These are phyloP conservation scores for Aquilaria yunnanensis DNA, from an alignment of 345 rosid genomes.

Conservation along the genomic window DNA sequence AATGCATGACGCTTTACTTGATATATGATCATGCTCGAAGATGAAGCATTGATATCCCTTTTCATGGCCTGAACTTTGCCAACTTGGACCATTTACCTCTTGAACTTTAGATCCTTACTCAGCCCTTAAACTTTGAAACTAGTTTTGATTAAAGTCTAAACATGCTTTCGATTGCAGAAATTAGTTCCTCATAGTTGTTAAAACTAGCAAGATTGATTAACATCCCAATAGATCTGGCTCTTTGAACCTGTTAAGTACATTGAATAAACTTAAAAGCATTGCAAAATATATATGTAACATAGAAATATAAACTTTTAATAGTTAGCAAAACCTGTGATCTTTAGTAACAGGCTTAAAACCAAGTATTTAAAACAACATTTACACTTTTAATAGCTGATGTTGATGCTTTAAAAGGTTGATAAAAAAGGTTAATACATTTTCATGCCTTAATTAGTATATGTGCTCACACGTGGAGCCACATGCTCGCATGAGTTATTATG, in stretches of 20 bases:
- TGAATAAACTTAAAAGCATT: background rate
- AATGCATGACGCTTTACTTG: too few species aligned
- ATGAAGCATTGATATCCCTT: too few species aligned
- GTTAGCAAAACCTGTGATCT: too few species aligned
- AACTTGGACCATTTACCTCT: too few species aligned
- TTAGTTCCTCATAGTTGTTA: slow-evolving; percentile 71
- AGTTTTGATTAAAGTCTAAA: slow-evolving; percentile 40
- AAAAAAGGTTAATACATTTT: background rate
- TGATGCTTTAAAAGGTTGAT: background rate
- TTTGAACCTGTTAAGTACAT: slow-evolving; percentile 65
- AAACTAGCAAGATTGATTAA: slow-evolving; percentile 88
- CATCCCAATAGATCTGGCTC: slow-evolving; percentile 93
- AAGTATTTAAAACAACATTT: too few species aligned
- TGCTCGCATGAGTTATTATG: slow-evolving; percentile 75
- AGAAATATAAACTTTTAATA: background rate
- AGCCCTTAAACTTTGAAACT: too few species aligned
- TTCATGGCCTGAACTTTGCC: too few species aligned
- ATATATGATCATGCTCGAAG: too few species aligned
- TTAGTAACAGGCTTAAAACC: too few species aligned
- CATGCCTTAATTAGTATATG: slow-evolving; percentile 74
- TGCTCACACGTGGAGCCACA: slow-evolving; percentile 65
- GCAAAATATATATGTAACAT: background rate
- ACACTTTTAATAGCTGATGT: too few species aligned
- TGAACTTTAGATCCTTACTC: too few species aligned
- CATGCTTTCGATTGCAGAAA: slow-evolving; percentile 85